phyloP scores from a whole-genome alignment of 805 yeast species.

The Brettanomyces custersianus region DNA sequence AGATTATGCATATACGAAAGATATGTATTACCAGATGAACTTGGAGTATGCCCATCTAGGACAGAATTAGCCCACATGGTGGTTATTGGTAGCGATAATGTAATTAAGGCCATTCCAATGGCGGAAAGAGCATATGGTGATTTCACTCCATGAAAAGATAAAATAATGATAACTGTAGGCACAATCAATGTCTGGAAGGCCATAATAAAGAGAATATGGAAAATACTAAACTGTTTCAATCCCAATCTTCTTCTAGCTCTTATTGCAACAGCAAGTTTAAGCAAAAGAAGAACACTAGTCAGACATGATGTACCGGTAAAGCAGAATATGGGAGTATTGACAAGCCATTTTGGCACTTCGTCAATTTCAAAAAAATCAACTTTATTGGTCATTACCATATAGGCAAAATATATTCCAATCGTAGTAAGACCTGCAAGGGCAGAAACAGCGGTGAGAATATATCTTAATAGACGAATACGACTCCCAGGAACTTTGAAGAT shows the following conservation, averaged over 20 bases:
- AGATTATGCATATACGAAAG: conserved; percentile 4
- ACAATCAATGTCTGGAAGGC: conserved; percentile 70
- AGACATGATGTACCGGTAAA: conserved; percentile 62
- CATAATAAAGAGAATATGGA: conserved; percentile 77
- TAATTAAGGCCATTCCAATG: conserved; percentile 52
- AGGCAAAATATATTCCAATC: conserved; percentile 48
- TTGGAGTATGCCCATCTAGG: conserved; percentile 37
- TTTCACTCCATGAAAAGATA: conserved; percentile 36
- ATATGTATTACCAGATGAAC: conserved; percentile 24
- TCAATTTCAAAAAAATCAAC: conserved; percentile 15
- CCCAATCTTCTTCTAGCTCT: conserved; percentile 71
- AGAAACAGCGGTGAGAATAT: conserved; percentile 29
- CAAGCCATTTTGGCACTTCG: conserved; percentile 28
- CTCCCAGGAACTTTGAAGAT: conserved; percentile 55
- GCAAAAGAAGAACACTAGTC: conserved; percentile 48
- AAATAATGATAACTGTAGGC: conserved; percentile 62
- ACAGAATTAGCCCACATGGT: conserved; percentile 83
- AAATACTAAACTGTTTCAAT: conserved; percentile 69
- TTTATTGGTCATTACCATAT: conserved; percentile 37
- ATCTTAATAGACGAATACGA: conserved; percentile 30
- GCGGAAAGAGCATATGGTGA: conserved; percentile 34
- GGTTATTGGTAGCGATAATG: conserved; percentile 70
- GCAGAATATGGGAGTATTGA: conserved; percentile 47
- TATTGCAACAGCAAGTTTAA: conserved; percentile 63
- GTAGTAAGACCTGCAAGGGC: conserved; percentile 43